phyloP scores from a whole-genome alignment of 352 stramenopile genomes.

The Blastocystis hominis region DNA sequence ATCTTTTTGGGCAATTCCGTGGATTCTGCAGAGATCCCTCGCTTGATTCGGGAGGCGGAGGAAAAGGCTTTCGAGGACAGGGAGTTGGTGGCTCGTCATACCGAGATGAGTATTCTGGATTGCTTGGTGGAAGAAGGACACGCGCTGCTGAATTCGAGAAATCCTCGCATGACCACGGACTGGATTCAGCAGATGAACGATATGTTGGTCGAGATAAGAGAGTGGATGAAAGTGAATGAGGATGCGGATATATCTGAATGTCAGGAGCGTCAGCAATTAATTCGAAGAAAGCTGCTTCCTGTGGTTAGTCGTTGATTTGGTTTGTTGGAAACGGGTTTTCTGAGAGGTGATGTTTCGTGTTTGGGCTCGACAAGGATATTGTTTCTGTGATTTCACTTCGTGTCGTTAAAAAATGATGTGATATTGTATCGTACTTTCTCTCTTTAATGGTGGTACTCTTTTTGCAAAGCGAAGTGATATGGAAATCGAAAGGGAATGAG shows the following conservation, averaged over 20 bases:
- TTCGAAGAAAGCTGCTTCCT: conserved; percentile 28
- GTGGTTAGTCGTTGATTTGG: background rate
- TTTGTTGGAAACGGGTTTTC: background rate
- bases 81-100: background rate
- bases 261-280: conserved; percentile 8
- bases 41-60: background rate
- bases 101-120: conserved; percentile 29
- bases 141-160: background rate
- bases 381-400: too few relatives aligned
- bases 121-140: conserved; percentile 35
- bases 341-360: too few relatives aligned
- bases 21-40: background rate
- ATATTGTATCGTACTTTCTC: too few relatives aligned
- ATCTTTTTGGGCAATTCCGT: background rate
- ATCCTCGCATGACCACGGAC: background rate
- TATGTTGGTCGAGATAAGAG: background rate
- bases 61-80: background rate
- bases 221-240: conserved; percentile 41
- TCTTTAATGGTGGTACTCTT: too few relatives aligned
- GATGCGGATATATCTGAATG: background rate
- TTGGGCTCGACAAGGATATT: too few relatives aligned
- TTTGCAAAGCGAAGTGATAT: too few relatives aligned
- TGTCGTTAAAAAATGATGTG: too few relatives aligned
- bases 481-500: too few relatives aligned
- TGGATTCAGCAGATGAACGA: conserved; percentile 20